Conservation (phyloP, 1,139 yeast species). For the Blastobotrys buckinghamii region DNA sequence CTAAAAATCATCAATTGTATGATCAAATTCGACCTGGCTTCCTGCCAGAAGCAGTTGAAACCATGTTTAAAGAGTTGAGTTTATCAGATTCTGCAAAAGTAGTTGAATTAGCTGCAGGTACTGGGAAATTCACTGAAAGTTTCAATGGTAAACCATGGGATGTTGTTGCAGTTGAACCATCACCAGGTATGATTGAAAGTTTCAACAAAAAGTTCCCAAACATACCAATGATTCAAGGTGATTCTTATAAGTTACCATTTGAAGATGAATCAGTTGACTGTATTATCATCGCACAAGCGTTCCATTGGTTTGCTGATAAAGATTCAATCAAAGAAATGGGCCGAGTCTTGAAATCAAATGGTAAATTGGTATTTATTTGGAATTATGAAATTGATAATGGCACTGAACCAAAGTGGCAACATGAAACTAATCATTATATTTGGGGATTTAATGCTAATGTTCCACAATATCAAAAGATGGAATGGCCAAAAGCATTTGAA, state of each 20-base stretch:
- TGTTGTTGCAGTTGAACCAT: conserved; percentile 51
- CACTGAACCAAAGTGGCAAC: conserved; percentile 32
- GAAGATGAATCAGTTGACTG: conserved; percentile 45
- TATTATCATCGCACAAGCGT: conserved; percentile 58
- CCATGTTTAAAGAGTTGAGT: conserved; percentile 39
- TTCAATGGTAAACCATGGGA: conserved; percentile 38
- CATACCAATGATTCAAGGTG: conserved; percentile 38
- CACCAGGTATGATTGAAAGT: conserved; percentile 51
- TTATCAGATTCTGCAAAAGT: conserved; percentile 34
- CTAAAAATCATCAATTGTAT: conserved; percentile 48
- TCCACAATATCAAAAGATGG: conserved; percentile 53
- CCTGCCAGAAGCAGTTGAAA: conserved; percentile 42
- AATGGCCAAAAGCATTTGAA: conserved; percentile 44
- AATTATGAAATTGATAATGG: conserved; percentile 43
- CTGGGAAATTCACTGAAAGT: conserved; percentile 56
- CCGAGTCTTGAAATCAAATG: conserved; percentile 49
- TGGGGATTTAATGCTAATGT: conserved; percentile 37
- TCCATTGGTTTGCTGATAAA: conserved; percentile 60
- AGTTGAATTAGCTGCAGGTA: conserved; percentile 59
- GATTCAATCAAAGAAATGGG: conserved; percentile 46
- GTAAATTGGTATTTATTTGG: conserved; percentile 54
- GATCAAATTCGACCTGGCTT: conserved; percentile 55
- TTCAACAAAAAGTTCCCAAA: conserved; percentile 46
- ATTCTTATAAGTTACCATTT: conserved; percentile 47
- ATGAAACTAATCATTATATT: conserved; percentile 28